Evolutionary conservation across 768 basidiomycete species (phyloP).

Genomic region (Cystobasidium ongulense): DNA sequence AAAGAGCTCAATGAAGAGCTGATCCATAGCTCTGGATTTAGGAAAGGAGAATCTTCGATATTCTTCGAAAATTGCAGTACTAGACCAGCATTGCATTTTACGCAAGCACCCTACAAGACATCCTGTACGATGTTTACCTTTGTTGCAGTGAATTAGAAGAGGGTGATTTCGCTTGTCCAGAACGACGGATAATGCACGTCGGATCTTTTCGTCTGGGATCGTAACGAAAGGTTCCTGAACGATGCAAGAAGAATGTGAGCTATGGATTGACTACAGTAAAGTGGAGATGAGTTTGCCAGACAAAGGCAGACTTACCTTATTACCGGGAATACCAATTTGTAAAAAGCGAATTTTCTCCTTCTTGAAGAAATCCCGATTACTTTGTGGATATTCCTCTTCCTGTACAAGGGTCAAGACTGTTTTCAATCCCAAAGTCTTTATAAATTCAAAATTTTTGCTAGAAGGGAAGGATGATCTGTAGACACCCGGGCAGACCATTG

Average conservation of each 20-base stretch:
- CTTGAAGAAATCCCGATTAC: slow-evolving; percentile 45
- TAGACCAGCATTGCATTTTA: slow-evolving; percentile 45
- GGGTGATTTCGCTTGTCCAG: slow-evolving; percentile 48
- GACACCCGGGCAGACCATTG: slow-evolving; percentile 43
- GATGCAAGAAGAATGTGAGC: not conserved
- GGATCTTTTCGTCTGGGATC: slow-evolving; percentile 47
- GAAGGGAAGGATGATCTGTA: slow-evolving; percentile 46
- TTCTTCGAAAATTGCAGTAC: slow-evolving; percentile 41
- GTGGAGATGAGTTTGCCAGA: not conserved
- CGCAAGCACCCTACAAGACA: slow-evolving; percentile 48
- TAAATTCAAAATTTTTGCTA: slow-evolving; percentile 45
- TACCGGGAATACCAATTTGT: slow-evolving; percentile 48
- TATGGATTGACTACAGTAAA: too few relatives aligned
- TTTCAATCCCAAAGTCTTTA: slow-evolving; percentile 45
- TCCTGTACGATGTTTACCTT: slow-evolving; percentile 50
- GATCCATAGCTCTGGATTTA: slow-evolving; percentile 47
- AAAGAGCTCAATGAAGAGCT: slow-evolving; percentile 48
- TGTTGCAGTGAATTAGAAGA: slow-evolving; percentile 49
- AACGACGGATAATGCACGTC: slow-evolving; percentile 45
- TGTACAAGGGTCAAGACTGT: slow-evolving; percentile 47
- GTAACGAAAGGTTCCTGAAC: slow-evolving; percentile 37
- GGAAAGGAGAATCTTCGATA: slow-evolving; percentile 46
- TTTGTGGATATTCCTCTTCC: slow-evolving; percentile 46
- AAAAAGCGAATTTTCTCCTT: slow-evolving; percentile 45
- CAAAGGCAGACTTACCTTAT: slow-evolving; percentile 41